Conservation (phyloP, 2,329 filamentous ascomycete genomes). For the Elsinoe arachidis region DNA sequence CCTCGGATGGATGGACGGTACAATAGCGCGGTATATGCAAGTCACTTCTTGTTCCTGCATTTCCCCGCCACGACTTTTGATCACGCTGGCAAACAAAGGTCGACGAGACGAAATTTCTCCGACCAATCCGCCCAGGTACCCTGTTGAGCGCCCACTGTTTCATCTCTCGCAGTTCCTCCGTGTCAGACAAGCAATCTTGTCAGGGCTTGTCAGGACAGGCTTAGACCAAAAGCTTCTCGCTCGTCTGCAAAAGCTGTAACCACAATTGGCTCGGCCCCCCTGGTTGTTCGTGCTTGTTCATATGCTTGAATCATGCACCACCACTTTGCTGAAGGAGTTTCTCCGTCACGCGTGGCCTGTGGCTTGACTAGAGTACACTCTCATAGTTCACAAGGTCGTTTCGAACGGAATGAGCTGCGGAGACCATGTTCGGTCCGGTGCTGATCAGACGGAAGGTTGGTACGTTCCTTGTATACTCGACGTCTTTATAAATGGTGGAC, state of each 20-base stretch:
- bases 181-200: conserved; percentile 3
- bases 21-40: neutral
- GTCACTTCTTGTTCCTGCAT: neutral
- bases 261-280: neutral
- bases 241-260: neutral
- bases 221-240: conserved; percentile 4
- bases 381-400: neutral
- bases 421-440: conserved; percentile 6
- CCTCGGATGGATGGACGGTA: neutral
- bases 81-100: neutral
- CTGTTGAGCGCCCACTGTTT: neutral
- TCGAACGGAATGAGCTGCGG: conserved; percentile 7
- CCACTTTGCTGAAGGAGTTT: neutral
- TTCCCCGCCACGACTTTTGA: neutral
- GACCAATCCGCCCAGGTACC: conserved; percentile 5
- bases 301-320: neutral
- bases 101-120: neutral
- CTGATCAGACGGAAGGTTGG: neutral
- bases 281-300: neutral
- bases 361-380: neutral
- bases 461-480: neutral
- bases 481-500: neutral
- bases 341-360: neutral
- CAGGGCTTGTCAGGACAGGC: neutral
- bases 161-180: neutral